These are phyloP conservation scores for Phialocephala subalpina DNA, from an alignment of 2,329 filamentous ascomycete genomes.

Conservation along the genomic window DNA sequence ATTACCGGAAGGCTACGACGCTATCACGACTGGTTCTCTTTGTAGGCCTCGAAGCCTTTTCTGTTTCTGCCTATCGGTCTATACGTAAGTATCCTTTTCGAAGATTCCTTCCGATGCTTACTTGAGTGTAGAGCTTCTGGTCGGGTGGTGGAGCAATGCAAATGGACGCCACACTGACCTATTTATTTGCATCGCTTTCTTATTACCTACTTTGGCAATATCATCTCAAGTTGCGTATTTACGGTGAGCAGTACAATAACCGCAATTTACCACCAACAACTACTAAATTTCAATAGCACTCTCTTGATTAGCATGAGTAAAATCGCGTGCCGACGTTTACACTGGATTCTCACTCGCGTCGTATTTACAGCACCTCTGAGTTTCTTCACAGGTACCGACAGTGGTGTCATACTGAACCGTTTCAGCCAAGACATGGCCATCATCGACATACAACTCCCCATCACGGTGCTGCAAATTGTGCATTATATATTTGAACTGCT, in stretches of 20 bases:
- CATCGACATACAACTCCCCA: conserved; percentile 12
- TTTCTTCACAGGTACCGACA: conserved; percentile 15
- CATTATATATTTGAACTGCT: background rate
- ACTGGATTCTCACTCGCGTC: conserved; percentile 8
- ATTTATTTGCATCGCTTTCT: conserved; percentile 3
- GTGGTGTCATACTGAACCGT: background rate
- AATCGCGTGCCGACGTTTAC: background rate
- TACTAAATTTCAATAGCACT: background rate
- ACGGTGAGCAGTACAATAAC: background rate
- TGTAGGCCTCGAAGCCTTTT: background rate
- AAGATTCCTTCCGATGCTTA: background rate
- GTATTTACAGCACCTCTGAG: background rate
- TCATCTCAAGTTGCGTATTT: background rate
- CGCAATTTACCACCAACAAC: background rate
- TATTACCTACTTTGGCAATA: background rate
- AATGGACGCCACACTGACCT: background rate
- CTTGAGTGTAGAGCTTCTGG: background rate
- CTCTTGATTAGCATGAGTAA: conserved; percentile 6
- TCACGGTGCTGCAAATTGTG: background rate
- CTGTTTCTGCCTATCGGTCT: background rate
- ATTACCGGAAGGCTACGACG: conserved; percentile 8
- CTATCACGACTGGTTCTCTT: background rate
- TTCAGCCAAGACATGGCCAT: conserved; percentile 21
- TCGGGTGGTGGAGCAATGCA: conserved; percentile 4
- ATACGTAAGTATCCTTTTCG: background rate